A percentile compares a stretch with the other conserved stretches of the same genome.
Conservation (phyloP, 352 stramenopile species). For the Aphanomyces stellatus region DNA sequence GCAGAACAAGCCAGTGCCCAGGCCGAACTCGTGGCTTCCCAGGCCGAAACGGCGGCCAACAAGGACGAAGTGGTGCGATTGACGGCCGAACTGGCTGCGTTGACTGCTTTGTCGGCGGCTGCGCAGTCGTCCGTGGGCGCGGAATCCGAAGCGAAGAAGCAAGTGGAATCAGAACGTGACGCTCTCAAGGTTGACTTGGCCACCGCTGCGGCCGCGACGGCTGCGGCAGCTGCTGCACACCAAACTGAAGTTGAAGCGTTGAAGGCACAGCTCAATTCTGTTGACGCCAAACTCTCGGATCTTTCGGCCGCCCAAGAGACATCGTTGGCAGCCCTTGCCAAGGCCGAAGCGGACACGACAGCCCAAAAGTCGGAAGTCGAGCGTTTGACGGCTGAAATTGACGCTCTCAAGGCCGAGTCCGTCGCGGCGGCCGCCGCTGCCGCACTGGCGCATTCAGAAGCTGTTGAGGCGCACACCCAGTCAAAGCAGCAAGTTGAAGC, state of each 20-base stretch:
- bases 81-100: neutral
- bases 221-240: neutral
- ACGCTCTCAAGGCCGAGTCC: neutral
- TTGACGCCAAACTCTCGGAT: neutral
- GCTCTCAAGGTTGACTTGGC: neutral
- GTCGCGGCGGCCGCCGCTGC: neutral
- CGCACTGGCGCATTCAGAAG: neutral
- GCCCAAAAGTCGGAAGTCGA: neutral
- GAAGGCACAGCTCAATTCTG: neutral
- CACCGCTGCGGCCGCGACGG: neutral
- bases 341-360: slow-evolving; percentile 3
- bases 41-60: neutral
- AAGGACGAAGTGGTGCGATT: neutral
- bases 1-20: neutral
- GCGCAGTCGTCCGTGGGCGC: neutral
- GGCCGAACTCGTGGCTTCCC: neutral
- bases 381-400: neutral
- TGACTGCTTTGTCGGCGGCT: neutral
- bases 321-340: neutral
- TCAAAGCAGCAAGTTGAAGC: neutral
- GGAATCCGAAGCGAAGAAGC: neutral
- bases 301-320: neutral
- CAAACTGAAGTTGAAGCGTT: neutral
- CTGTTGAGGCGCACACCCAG: neutral
- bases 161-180: neutral